These are phyloP conservation scores for Metarhizium humberi DNA, from an alignment of 2,329 filamentous ascomycete species.

Conservation along the genomic window DNA sequence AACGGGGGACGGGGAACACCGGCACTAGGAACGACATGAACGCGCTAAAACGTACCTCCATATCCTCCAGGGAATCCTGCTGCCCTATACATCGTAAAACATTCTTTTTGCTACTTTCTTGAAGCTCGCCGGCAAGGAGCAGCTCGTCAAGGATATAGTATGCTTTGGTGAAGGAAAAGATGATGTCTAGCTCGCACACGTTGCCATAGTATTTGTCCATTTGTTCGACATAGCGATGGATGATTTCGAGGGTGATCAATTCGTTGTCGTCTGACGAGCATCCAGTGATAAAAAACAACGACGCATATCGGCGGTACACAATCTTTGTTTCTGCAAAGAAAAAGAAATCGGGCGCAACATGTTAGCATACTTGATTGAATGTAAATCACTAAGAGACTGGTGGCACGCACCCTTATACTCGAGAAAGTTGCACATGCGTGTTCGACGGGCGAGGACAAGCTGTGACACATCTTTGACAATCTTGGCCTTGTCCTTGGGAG, in stretches of 20 bases:
- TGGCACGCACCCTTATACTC: slow-evolving; percentile 80
- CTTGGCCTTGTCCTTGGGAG: slow-evolving; percentile 97
- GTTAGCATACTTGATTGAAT: not conserved
- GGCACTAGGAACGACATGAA: slow-evolving; percentile 9
- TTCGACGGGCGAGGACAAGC: slow-evolving; percentile 87
- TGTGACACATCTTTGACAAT: slow-evolving; percentile 99
- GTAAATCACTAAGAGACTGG: not conserved
- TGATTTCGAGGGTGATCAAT: slow-evolving; percentile 94
- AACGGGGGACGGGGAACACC: not conserved
- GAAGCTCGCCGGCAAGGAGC: slow-evolving; percentile 87
- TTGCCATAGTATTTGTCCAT: slow-evolving; percentile 99
- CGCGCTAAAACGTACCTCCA: slow-evolving; percentile 70
- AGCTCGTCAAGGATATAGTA: slow-evolving; percentile 99
- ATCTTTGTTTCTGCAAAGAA: slow-evolving; percentile 76
- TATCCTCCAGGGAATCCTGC: slow-evolving; percentile 95
- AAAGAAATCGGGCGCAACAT: not conserved
- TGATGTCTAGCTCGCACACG: slow-evolving; percentile 98
- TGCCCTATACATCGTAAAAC: slow-evolving; percentile 92
- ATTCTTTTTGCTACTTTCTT: slow-evolving; percentile 99
- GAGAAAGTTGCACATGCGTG: slow-evolving; percentile 99
- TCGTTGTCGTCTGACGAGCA: slow-evolving; percentile 97
- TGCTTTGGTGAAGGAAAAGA: slow-evolving; percentile 99
- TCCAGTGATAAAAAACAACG: slow-evolving; percentile 97
- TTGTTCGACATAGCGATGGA: slow-evolving; percentile 98
- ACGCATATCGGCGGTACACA: slow-evolving; percentile 96